A percentile compares a stretch with the other conserved stretches of the same genome.
Evolutionary conservation across 2,329 filamentous ascomycete genomes (phyloP).

Genomic region (Cercospora citrullina): DNA sequence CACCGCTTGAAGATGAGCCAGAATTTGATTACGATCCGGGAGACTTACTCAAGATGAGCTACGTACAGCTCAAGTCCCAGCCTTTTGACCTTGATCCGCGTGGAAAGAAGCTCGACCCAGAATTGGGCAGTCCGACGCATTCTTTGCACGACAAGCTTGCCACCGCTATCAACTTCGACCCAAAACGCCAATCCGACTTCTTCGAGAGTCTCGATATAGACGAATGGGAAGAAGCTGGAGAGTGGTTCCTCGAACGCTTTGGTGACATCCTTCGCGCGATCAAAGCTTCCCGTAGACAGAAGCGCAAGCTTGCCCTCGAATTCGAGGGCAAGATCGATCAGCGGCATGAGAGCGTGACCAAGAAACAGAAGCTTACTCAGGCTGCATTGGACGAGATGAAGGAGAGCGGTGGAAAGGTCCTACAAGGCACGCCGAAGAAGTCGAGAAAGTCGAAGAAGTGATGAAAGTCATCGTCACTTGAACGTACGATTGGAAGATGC

Average conservation of each 20-base stretch:
- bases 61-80: slow-evolving; percentile 31
- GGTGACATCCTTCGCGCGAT: slow-evolving; percentile 52
- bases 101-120: slow-evolving; percentile 18
- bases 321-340: slow-evolving; percentile 58
- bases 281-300: slow-evolving; percentile 54
- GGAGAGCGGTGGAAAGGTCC: slow-evolving; percentile 54
- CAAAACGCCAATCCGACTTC: slow-evolving; percentile 38
- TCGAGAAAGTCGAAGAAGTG: slow-evolving; percentile 28
- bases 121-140: slow-evolving; percentile 9
- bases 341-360: slow-evolving; percentile 54
- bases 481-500: neutral
- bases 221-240: slow-evolving; percentile 63
- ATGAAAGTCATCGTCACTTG: neutral
- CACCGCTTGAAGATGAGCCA: neutral
- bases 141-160: slow-evolving; percentile 31
- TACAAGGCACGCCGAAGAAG: slow-evolving; percentile 49
- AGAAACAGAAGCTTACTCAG: slow-evolving; percentile 47
- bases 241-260: slow-evolving; percentile 61
- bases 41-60: slow-evolving; percentile 34
- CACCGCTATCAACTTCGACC: slow-evolving; percentile 11
- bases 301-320: slow-evolving; percentile 53
- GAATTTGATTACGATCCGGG: slow-evolving; percentile 33
- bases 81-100: slow-evolving; percentile 34
- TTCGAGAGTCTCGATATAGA: slow-evolving; percentile 54
- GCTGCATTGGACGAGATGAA: slow-evolving; percentile 50